Evolutionary conservation across 2,329 filamentous ascomycete species (phyloP).

Genomic region (Aspergillus niger): DNA sequence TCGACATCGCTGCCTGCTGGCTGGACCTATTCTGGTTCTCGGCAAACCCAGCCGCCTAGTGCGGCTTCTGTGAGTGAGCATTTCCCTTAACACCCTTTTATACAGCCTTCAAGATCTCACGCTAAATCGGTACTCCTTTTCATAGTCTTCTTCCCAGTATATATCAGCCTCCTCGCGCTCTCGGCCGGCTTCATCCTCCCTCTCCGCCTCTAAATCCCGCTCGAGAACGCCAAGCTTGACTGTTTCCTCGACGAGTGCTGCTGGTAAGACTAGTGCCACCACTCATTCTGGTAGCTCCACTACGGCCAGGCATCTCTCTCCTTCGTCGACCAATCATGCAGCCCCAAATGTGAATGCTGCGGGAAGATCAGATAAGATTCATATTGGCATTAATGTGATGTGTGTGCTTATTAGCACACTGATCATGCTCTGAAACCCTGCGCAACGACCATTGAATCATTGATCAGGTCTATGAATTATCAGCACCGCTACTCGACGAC

Average conservation of each 20-base stretch:
- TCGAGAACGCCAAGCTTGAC: conserved; percentile 12
- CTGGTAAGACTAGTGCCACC: not conserved
- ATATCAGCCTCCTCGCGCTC: conserved; percentile 53
- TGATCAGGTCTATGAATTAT: not conserved
- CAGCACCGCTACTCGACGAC: conserved; percentile 4
- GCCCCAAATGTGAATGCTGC: conserved; percentile 26
- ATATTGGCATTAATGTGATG: conserved; percentile 22
- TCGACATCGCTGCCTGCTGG: conserved; percentile 66
- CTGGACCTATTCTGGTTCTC: conserved; percentile 76
- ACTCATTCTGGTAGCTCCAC: conserved; percentile 12
- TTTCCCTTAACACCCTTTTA: conserved; percentile 28
- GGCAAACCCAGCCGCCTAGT: conserved; percentile 75
- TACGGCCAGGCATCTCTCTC: not conserved
- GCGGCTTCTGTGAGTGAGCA: conserved; percentile 68
- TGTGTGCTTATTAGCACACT: conserved; percentile 25
- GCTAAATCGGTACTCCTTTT: conserved; percentile 29
- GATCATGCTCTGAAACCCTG: conserved; percentile 20
- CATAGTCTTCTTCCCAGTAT: conserved; percentile 52
- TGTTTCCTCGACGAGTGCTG: conserved; percentile 3
- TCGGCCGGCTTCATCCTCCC: conserved; percentile 49
- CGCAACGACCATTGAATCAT: not conserved
- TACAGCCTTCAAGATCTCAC: conserved; percentile 12
- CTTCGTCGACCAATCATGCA: conserved; percentile 12
- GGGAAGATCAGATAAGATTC: conserved; percentile 12
- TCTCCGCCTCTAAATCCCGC: conserved; percentile 47